Base-by-base conservation (phyloP, 2,329 filamentous ascomycete species). In the Xylaria sp. region DNA sequence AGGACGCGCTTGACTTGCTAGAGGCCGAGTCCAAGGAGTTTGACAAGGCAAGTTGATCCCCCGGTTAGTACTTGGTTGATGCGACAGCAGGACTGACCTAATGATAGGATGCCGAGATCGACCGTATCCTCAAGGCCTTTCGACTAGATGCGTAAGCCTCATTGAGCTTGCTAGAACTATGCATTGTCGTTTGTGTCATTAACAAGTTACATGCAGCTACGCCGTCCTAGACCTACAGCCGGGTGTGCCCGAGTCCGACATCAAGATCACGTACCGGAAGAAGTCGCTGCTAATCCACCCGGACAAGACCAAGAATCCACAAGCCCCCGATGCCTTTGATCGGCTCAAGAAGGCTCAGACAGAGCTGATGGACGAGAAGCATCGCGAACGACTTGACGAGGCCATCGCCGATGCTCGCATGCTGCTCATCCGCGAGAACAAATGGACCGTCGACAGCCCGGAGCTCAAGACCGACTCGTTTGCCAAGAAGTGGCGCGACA, bases 211-310 rank as follows among this genome's bases (percentile, higher is more conserved):
- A 29, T 54, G 36, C 68, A 92, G 90, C 73, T 99, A 99, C 79
- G 93, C 95, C 57, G 93, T 99, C 55, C 90, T 99, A 51, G 96
- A 96, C 79, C 91, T 99, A 51, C 94, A 97, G 79, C 96, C 96
- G 3, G 96, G 96, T 77, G 93, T 98, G 22, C 89, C 96, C 63
- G 95, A 98, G 74, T 94, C 93, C 66, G 96, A 98, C 82, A 98
- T 99, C 85, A 98, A 97, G 82, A 84, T 90, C 73, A 88, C 88
- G 72, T 99, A 98, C 83, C 94, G 96, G 84, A 94, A 93, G 75
- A 98, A 97, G 81, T 99, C 96, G n/a, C 90, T 99, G 64, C 89
- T 99, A 55, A 98, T 99, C 83, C 96, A 99, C 83, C 96, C 96
- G 6, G 96, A 99, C 84, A 99, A 99, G 81, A 97, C 96, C 63